These are phyloP conservation scores for Penicillium concentricum DNA, from an alignment of 2,329 filamentous ascomycete genomes.

Conservation along the genomic window DNA sequence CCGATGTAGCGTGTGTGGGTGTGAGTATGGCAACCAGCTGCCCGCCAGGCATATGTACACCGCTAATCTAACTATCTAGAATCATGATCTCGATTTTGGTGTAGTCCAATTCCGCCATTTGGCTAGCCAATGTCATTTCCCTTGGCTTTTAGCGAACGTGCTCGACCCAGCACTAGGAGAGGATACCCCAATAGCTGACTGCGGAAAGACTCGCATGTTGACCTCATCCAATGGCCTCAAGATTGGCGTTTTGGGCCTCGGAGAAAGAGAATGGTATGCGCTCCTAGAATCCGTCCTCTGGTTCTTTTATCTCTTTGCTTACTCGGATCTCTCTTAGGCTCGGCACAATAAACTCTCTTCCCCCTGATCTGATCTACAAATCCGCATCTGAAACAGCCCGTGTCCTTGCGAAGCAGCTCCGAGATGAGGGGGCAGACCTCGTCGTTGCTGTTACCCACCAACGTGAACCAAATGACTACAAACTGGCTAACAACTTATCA, in stretches of 20 bases:
- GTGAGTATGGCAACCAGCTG: conserved; percentile 50
- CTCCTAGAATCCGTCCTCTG: no score
- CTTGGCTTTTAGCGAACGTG: conserved; percentile 87
- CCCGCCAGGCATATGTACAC: conserved; percentile 1
- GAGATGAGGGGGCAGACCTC: conserved; percentile 76
- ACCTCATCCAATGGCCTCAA: conserved; percentile 81
- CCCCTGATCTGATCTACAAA: conserved; percentile 77
- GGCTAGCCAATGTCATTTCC: conserved; percentile 72
- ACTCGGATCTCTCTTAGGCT: conserved; percentile 48
- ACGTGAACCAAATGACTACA: conserved; percentile 85
- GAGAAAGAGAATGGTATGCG: conserved; percentile 73
- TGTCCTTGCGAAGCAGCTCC: conserved; percentile 70
- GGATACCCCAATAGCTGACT: conserved; percentile 71
- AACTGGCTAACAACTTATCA: conserved; percentile 70
- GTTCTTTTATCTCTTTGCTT: neutral
- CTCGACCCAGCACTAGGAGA: conserved; percentile 79
- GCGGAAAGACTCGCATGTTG: conserved; percentile 71
- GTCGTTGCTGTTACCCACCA: conserved; percentile 81
- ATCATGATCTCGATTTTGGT: conserved; percentile 92
- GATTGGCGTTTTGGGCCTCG: conserved; percentile 79
- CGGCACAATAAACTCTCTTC: conserved; percentile 81
- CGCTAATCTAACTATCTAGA: conserved; percentile 49
- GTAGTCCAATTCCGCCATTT: conserved; percentile 76
- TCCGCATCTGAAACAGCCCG: conserved; percentile 74
- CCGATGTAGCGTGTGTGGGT: conserved; percentile 77